Evolutionary conservation across 129 eudicot genomes (phyloP), one percentile per base, ranked within the genome.

Genomic region (Flaveria trinervia): DNA sequence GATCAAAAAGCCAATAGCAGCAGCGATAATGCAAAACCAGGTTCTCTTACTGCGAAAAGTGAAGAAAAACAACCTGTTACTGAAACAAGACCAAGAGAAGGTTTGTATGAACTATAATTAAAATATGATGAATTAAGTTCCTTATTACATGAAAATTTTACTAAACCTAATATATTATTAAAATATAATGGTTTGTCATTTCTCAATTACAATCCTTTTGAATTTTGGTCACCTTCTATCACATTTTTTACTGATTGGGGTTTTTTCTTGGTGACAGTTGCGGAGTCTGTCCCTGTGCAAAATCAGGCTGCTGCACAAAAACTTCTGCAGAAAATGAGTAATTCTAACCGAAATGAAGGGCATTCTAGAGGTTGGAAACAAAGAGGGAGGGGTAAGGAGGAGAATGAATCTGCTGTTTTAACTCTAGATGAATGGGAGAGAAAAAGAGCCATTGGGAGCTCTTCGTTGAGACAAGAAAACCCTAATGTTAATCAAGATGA

Each of bases 271-370:
- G 46, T 75, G 46, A 22, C 89, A 90, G 95, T 86, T 49, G 78
- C 79, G 9, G 94, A 90, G 54, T 77, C 84, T 13, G 69, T 77
- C 64, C 96, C 98, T 74, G 84, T 92, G 79, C 96, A 90, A 80
- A 93, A 90, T 77, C 96, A 90, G 83, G 98, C 87, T 45, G 98
- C 98, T 85, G 89, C 96, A 76, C 98, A 90, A 61, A 93, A 93
- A 46, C 96, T 93, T 55, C 88, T 90, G 2, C 96, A 93, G 84
- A 90, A 85, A 83, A 83, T 89, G 90, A 90, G 50, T 80, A 78
- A 66, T 65, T 81, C 86, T 17, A 77, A 51, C 62, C 82, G 65
- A 48, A 80, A 61, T 28, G 81, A 81, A 83, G 88, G 83, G 65
- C 80, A 83, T 74, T 73, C 85, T 41, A 85, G 88, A 81, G 88